A percentile compares a stretch with the other conserved stretches of the same genome.
Evolutionary conservation across 768 basidiomycete species (phyloP).

Genomic region (Termitomyces sp.): DNA sequence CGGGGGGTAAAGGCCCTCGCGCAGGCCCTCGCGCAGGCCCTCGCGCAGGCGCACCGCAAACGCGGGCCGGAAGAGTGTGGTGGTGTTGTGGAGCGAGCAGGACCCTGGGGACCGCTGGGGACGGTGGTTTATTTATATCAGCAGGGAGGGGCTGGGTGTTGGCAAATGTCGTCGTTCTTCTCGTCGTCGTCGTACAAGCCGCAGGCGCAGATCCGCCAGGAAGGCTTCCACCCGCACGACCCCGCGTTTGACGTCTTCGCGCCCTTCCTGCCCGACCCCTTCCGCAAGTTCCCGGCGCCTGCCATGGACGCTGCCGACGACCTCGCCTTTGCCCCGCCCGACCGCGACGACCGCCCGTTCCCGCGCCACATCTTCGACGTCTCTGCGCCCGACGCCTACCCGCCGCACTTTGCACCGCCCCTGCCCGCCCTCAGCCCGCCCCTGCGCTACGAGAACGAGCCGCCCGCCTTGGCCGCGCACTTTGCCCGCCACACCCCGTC

Average conservation of each 20-base stretch:
- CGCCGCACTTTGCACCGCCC: conserved; percentile 41
- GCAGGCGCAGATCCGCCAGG: conserved; percentile 50
- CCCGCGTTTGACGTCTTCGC: conserved; percentile 28
- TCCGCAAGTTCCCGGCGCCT: conserved; percentile 43
- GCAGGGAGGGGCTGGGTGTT: too few relatives aligned
- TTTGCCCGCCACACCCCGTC: conserved; percentile 28
- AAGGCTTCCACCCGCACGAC: conserved; percentile 61
- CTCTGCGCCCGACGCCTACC: conserved; percentile 32
- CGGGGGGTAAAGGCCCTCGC: too few relatives aligned
- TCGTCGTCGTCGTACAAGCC: conserved; percentile 40
- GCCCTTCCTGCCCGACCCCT: conserved; percentile 46
- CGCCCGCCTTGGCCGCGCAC: conserved; percentile 20
- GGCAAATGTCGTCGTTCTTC: conserved; percentile 25
- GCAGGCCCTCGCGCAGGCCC: too few relatives aligned
- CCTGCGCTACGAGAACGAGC: conserved; percentile 44
- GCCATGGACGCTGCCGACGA: conserved; percentile 63
- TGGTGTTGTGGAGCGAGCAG: conserved; percentile 12
- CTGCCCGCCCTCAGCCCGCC: conserved; percentile 46
- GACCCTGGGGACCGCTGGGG: conserved; percentile 9
- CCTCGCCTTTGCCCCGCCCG: conserved; percentile 36
- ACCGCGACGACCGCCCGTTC: conserved; percentile 15
- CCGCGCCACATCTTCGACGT: conserved; percentile 60
- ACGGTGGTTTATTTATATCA: conserved; percentile 8
- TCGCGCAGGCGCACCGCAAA: too few relatives aligned
- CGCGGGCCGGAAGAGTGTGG: background rate